These are phyloP conservation scores for Neocallimastix lanati DNA, from an alignment of 192 early-diverging fungal species.

Conservation along the genomic window DNA sequence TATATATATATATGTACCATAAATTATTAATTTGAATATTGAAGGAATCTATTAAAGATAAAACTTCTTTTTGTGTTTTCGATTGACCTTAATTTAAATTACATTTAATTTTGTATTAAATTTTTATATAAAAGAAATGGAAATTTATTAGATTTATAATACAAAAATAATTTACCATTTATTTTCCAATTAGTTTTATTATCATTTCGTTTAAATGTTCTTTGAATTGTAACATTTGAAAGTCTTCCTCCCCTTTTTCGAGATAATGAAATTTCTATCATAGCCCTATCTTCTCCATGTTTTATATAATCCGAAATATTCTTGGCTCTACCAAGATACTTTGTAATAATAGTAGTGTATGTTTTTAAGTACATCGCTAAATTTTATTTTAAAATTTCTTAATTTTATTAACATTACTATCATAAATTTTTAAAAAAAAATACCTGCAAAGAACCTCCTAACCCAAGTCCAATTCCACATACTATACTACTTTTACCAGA, in stretches of 20 bases:
- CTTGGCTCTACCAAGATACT: slow-evolving; percentile 67
- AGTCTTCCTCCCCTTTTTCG: slow-evolving; percentile 17
- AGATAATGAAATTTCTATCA: slow-evolving; percentile 66
- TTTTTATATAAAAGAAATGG: background rate
- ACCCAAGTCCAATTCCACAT: slow-evolving; percentile 80
- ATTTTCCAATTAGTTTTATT: slow-evolving; percentile 62
- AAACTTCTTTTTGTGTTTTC: no score
- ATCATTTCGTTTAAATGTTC: slow-evolving; percentile 35
- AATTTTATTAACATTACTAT: no score
- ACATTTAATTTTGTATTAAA: slow-evolving; percentile 33
- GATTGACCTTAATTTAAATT: slow-evolving; percentile 35
- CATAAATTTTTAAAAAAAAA: background rate
- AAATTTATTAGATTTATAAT: background rate
- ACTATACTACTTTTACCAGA: slow-evolving; percentile 92
- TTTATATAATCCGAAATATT: slow-evolving; percentile 84
- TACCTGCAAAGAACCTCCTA: slow-evolving; percentile 53
- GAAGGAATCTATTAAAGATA: slow-evolving; percentile 19
- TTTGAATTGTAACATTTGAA: slow-evolving; percentile 22
- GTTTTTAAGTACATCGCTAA: no score
- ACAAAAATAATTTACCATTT: slow-evolving; percentile 45
- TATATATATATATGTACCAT: slow-evolving; percentile 32
- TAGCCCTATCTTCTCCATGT: slow-evolving; percentile 56
- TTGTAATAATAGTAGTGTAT: background rate
- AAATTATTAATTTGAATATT: slow-evolving; percentile 90
- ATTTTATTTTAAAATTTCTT: no score